Percentiles rank a stretch among this genome's conserved stretches.
These are phyloP conservation scores for Fonsecaea monophora DNA, from an alignment of 2,329 filamentous ascomycete genomes.

Conservation along the genomic window DNA sequence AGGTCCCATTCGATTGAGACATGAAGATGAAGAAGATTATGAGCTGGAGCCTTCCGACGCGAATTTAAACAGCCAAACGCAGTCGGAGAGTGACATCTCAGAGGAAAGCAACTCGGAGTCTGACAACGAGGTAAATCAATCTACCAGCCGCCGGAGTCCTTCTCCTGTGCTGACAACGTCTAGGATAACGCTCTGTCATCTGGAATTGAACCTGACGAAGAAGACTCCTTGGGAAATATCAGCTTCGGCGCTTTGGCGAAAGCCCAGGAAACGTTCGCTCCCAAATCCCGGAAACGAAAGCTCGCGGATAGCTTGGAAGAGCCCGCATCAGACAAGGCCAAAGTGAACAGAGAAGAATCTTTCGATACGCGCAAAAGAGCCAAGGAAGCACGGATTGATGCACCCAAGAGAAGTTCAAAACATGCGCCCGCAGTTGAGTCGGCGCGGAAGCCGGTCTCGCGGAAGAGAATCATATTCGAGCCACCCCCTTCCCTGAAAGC, in stretches of 20 bases:
- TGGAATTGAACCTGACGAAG: slow-evolving; percentile 43
- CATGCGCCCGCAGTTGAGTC: slow-evolving; percentile 86
- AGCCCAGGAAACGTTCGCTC: slow-evolving; percentile 74
- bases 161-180: slow-evolving; percentile 5
- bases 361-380: slow-evolving; percentile 50
- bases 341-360: slow-evolving; percentile 35
- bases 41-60: slow-evolving; percentile 43
- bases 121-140: slow-evolving; percentile 14
- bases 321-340: slow-evolving; percentile 34
- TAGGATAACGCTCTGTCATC: slow-evolving; percentile 23
- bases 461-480: slow-evolving; percentile 75
- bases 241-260: slow-evolving; percentile 91
- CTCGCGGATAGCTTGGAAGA: slow-evolving; percentile 37
- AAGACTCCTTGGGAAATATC: slow-evolving; percentile 62
- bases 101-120: slow-evolving; percentile 15
- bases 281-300: slow-evolving; percentile 45
- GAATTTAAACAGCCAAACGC: slow-evolving; percentile 13
- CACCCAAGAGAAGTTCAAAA: slow-evolving; percentile 69
- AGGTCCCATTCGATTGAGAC: slow-evolving; percentile 31
- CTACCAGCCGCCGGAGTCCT: background rate
- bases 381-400: slow-evolving; percentile 47
- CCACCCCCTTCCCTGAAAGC: slow-evolving; percentile 62
- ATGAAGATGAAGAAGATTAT: slow-evolving; percentile 45
- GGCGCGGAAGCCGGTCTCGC: slow-evolving; percentile 81
- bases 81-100: slow-evolving; percentile 16